Evolutionary conservation across 257 asterid species (phyloP).

Genomic region (Solanum bukasovii): DNA sequence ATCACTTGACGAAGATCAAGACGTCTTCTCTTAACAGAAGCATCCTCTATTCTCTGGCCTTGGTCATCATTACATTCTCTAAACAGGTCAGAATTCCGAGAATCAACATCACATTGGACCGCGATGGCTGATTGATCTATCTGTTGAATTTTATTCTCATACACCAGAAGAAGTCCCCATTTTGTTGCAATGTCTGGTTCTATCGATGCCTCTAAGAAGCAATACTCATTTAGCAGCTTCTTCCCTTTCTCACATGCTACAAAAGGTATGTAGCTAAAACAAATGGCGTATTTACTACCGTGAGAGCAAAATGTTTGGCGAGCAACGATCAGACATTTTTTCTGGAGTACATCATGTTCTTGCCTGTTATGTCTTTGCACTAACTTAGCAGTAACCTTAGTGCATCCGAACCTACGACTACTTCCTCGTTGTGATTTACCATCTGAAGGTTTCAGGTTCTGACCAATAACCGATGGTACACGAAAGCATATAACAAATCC

Average conservation of each 20-base stretch:
- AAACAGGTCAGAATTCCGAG: neutral
- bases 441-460: neutral
- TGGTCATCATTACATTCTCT: neutral
- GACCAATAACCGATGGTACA: neutral
- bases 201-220: neutral
- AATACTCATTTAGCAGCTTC: neutral
- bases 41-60: neutral
- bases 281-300: neutral
- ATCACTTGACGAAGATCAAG: neutral
- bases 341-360: neutral
- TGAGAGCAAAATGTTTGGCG: neutral
- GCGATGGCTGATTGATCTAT: neutral
- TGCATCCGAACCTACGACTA: neutral
- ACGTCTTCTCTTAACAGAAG: neutral
- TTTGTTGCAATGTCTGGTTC: neutral
- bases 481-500: constrained; percentile 1
- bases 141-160: neutral
- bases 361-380: neutral
- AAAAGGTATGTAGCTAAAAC: neutral
- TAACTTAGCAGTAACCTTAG: neutral
- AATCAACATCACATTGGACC: neutral
- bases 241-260: neutral
- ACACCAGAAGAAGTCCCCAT: neutral
- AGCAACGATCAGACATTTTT: neutral
- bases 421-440: neutral